Evolutionary conservation across 331 rosid genomes (phyloP).

Genomic region (Pyrus hybrid): DNA sequence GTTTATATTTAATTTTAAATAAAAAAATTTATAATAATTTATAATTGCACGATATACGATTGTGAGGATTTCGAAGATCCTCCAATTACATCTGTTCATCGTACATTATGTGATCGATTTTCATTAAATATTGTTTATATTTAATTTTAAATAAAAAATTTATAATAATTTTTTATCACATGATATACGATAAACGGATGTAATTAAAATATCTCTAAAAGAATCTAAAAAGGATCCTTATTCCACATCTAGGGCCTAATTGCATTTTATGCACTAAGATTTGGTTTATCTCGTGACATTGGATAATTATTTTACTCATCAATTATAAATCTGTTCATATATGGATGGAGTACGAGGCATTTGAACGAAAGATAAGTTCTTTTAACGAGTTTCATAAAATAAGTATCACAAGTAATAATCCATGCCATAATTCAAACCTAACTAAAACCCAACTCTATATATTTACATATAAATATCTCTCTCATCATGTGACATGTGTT

Average conservation of each 20-base stretch:
- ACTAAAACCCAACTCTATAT: background rate
- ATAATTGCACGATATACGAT: too few species aligned
- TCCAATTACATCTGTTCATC: rapidly evolving
- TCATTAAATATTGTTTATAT: too few species aligned
- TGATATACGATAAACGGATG: rapidly evolving
- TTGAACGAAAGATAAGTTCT: background rate
- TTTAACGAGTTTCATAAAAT: background rate
- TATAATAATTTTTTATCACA: too few species aligned
- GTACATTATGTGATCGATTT: rapidly evolving
- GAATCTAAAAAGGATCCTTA: too few species aligned
- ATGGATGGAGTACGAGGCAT: background rate
- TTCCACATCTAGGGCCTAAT: background rate
- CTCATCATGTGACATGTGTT: background rate
- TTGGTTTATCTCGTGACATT: background rate
- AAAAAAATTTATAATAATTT: too few species aligned
- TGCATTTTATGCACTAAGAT: background rate
- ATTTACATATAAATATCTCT: background rate
- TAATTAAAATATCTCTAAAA: rapidly evolving
- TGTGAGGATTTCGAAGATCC: too few species aligned
- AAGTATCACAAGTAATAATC: background rate
- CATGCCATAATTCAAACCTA: background rate
- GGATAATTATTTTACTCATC: too few species aligned
- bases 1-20: too few species aligned
- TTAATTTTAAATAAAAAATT: too few species aligned
- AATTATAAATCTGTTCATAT: background rate